Evolutionary conservation across 305 asterid genomes (phyloP).

Genomic region (Ilex paraguariensis): DNA sequence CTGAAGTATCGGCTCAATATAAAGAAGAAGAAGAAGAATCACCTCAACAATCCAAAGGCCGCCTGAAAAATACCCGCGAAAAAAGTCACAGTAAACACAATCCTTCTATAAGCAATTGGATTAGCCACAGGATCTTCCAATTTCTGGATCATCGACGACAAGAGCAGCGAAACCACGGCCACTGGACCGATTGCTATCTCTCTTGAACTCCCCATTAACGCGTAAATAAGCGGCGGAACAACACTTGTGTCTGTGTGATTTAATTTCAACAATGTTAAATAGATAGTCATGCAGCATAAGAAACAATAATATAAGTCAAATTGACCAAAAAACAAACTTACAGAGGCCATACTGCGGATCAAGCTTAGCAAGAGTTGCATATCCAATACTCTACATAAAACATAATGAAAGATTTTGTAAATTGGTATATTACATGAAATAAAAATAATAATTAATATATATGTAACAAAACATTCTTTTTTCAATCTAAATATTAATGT

Average conservation of each 20-base stretch:
- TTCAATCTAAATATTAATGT: neutral
- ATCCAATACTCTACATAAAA: conserved; percentile 30
- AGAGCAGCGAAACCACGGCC: conserved; percentile 40
- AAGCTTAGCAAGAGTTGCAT: conserved; percentile 39
- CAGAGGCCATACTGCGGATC: conserved; percentile 45
- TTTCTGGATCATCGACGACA: conserved; percentile 29
- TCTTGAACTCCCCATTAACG: conserved; percentile 39
- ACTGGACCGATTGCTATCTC: conserved; percentile 48
- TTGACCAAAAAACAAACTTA: conserved; percentile 13
- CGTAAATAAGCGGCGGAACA: conserved; percentile 40
- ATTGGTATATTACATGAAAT: neutral
- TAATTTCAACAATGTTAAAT: neutral
- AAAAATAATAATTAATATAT: neutral
- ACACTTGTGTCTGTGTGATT: conserved; percentile 32
- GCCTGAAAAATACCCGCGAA: conserved; percentile 36
- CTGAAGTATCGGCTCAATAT: neutral
- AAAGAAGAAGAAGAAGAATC: neutral
- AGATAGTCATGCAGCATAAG: too few relatives aligned
- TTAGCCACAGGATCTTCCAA: conserved; percentile 26
- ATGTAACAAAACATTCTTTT: neutral
- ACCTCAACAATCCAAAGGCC: conserved; percentile 36
- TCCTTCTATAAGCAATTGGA: conserved; percentile 23
- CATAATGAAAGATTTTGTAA: too few relatives aligned
- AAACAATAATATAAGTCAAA: too few relatives aligned
- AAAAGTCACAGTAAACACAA: conserved; percentile 37